Conservation (phyloP, 2,329 filamentous ascomycete genomes). For the Ploettnerulaceae sp. region DNA sequence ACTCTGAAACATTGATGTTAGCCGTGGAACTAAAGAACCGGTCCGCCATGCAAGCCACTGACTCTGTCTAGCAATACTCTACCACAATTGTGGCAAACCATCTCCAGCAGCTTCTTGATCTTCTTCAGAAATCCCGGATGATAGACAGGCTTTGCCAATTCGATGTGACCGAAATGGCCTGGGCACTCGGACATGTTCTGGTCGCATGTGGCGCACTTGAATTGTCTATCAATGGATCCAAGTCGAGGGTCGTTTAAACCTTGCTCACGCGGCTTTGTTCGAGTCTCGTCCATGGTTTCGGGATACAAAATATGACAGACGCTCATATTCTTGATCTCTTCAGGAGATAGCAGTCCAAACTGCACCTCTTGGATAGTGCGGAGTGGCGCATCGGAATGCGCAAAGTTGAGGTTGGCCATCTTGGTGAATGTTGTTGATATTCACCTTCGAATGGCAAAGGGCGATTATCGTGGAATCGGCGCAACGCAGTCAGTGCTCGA, state of each 20-base stretch:
- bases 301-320: slow-evolving; percentile 94
- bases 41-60: slow-evolving; percentile 64
- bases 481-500: slow-evolving; percentile 26
- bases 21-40: slow-evolving; percentile 49
- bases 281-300: slow-evolving; percentile 98
- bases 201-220: slow-evolving; percentile 93
- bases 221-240: slow-evolving; percentile 92
- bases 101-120: slow-evolving; percentile 98
- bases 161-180: slow-evolving; percentile 97
- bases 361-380: slow-evolving; percentile 99
- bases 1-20: slow-evolving; percentile 62
- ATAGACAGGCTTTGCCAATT: slow-evolving; percentile 92
- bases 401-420: slow-evolving; percentile 91
- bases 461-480: slow-evolving; percentile 18
- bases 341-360: slow-evolving; percentile 93
- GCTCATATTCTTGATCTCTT: slow-evolving; percentile 99
- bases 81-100: slow-evolving; percentile 98
- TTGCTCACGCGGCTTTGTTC: slow-evolving; percentile 81
- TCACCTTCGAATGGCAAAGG: slow-evolving; percentile 16
- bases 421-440: slow-evolving; percentile 36
- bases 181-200: slow-evolving; percentile 95
- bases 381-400: slow-evolving; percentile 90
- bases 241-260: slow-evolving; percentile 94
- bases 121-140: slow-evolving; percentile 96
- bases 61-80: slow-evolving; percentile 97